phyloP scores from a whole-genome alignment of 2,329 filamentous ascomycete species.

The Penicillium sp. region DNA sequence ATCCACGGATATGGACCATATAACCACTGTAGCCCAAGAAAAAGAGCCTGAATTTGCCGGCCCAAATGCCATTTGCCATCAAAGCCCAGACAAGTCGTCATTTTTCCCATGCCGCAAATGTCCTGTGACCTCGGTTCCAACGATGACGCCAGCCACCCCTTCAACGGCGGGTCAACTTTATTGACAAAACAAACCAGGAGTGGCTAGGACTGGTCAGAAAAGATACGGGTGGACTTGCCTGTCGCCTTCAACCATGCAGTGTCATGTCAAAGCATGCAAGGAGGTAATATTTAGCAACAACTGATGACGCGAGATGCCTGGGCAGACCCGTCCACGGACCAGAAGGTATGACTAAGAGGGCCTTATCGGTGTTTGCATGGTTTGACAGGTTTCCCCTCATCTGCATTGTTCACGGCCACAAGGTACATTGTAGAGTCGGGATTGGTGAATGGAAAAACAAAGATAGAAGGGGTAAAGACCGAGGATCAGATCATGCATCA shows the following conservation, averaged over 20 bases:
- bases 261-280: background rate
- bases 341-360: background rate
- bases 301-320: background rate
- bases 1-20: background rate
- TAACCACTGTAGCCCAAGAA: background rate
- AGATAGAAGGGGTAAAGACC: background rate
- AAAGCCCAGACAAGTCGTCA: background rate
- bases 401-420: background rate
- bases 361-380: slow-evolving; percentile 6
- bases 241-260: background rate
- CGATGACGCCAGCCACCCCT: slow-evolving; percentile 3
- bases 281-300: background rate
- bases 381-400: slow-evolving; percentile 8
- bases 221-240: background rate
- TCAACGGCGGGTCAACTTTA: slow-evolving; percentile 1
- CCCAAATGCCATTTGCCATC: background rate
- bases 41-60: background rate
- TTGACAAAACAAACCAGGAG: background rate
- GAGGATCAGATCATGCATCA: slow-evolving; percentile 2
- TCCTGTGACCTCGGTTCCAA: slow-evolving; percentile 1
- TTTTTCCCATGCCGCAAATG: background rate
- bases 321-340: background rate
- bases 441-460: slow-evolving; percentile 1
- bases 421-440: slow-evolving; percentile 3
- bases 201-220: background rate